Conservation (phyloP, 2,329 filamentous ascomycete genomes). For the Pseudodiploospora longispora region DNA sequence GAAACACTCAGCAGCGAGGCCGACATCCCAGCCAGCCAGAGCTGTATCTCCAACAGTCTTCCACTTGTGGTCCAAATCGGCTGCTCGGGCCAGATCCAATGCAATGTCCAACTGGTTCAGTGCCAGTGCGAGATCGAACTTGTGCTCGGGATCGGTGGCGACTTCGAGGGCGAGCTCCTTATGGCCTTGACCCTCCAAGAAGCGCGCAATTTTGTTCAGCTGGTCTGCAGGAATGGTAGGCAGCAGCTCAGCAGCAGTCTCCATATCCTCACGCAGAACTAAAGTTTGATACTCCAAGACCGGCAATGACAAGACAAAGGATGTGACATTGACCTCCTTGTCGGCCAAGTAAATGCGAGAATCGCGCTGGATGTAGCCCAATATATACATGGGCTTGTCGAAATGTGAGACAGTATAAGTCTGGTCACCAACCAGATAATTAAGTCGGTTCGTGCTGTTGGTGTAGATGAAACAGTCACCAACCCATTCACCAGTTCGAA, state of each 20-base stretch:
- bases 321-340: constrained; percentile 89
- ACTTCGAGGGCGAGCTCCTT: constrained; percentile 94
- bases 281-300: constrained; percentile 97
- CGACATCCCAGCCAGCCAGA: constrained; percentile 76
- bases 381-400: constrained; percentile 87
- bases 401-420: constrained; percentile 97
- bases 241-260: constrained; percentile 79
- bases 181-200: constrained; percentile 93
- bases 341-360: constrained; percentile 92
- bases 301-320: constrained; percentile 81
- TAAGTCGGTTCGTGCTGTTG: constrained; percentile 90
- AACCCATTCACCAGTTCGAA: constrained; percentile 94
- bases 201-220: constrained; percentile 95
- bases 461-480: constrained; percentile 99
- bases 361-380: constrained; percentile 92
- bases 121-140: constrained; percentile 83
- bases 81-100: constrained; percentile 71
- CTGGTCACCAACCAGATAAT: constrained; percentile 96
- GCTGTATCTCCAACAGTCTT: constrained; percentile 94
- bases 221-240: constrained; percentile 81
- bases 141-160: constrained; percentile 90
- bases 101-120: constrained; percentile 81
- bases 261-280: constrained; percentile 88
- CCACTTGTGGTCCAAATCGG: constrained; percentile 94
- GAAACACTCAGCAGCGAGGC: constrained; percentile 88